phyloP scores from a whole-genome alignment of 768 basidiomycete genomes.

The Phylloporus scabripes region DNA sequence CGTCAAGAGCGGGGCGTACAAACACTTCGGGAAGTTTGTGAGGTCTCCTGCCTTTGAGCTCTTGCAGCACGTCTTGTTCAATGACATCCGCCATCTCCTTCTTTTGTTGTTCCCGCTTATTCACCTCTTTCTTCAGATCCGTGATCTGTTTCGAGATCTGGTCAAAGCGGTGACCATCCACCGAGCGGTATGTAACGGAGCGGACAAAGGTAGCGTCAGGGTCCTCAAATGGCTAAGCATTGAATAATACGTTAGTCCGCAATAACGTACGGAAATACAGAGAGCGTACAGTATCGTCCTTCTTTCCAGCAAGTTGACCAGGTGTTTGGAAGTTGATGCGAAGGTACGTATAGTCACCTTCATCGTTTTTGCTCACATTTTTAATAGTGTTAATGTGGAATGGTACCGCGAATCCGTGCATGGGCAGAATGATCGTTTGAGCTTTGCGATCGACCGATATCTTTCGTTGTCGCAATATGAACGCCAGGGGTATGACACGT shows the following conservation, averaged over 20 bases:
- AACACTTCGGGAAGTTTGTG: conserved; percentile 87
- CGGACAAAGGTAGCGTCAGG: conserved; percentile 95
- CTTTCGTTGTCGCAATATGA: conserved; percentile 36
- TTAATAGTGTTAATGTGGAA: conserved; percentile 99
- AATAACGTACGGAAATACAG: neutral
- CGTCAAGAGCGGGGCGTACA: conserved; percentile 89
- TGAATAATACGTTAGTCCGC: conserved; percentile 1
- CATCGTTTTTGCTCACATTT: conserved; percentile 95
- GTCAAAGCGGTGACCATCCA: conserved; percentile 86
- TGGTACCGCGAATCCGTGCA: conserved; percentile 92
- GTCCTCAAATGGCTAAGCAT: conserved; percentile 83
- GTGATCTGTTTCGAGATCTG: conserved; percentile 88
- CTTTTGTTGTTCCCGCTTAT: conserved; percentile 95
- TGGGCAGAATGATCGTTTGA: conserved; percentile 84
- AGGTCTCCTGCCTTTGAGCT: conserved; percentile 85
- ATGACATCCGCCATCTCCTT: conserved; percentile 98
- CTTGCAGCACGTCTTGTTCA: conserved; percentile 86
- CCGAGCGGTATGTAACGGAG: conserved; percentile 88
- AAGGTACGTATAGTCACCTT: conserved; percentile 90
- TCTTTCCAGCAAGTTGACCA: conserved; percentile 94
- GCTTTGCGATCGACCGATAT: conserved; percentile 89
- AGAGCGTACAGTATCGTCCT: conserved; percentile 86
- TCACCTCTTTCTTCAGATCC: conserved; percentile 92
- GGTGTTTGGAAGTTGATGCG: conserved; percentile 99
- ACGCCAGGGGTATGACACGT: neutral